Percentiles rank a stretch among this genome's conserved stretches.
These are phyloP conservation scores for Pythium volutum DNA, from an alignment of 352 stramenopile species.

Conservation along the genomic window DNA sequence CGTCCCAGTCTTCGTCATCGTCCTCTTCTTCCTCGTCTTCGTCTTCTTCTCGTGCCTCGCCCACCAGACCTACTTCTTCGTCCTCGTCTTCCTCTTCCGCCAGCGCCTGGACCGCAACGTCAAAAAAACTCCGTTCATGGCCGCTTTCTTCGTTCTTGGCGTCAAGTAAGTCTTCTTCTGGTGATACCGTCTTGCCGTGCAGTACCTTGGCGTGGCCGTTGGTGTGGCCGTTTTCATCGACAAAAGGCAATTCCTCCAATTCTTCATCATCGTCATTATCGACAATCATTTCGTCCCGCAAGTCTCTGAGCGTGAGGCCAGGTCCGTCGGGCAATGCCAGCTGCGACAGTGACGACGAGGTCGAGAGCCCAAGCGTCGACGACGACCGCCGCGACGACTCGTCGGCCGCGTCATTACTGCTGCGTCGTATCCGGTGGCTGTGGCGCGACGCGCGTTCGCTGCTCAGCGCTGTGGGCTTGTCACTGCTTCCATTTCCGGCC, in stretches of 20 bases:
- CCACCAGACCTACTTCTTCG: not conserved
- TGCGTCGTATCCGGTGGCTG: constrained; percentile 23
- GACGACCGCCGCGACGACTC: constrained; percentile 8
- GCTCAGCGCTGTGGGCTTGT: not conserved
- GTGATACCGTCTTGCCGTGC: not conserved
- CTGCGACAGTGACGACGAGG: not conserved
- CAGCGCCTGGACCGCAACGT: not conserved
- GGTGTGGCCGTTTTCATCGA: no score
- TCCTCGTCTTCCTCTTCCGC: constrained; percentile 8
- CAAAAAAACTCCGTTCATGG: not conserved
- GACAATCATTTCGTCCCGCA: constrained; percentile 15
- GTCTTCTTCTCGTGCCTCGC: not conserved
- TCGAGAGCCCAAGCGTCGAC: constrained; percentile 17
- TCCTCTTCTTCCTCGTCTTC: constrained; percentile 47
- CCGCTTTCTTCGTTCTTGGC: not conserved
- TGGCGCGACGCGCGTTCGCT: constrained; percentile 5
- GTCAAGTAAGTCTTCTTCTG: not conserved
- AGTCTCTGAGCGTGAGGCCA: not conserved
- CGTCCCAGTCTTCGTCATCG: constrained; percentile 72
- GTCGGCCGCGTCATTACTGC: constrained; percentile 24
- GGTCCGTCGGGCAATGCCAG: not conserved
- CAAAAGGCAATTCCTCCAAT: not conserved
- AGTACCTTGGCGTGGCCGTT: constrained; percentile 4
- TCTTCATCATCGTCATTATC: constrained; percentile 19
- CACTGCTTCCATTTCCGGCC: not conserved